These are phyloP conservation scores for Enterospora canceri DNA, from an alignment of 371 early-diverging fungal genomes.

Conservation along the genomic window DNA sequence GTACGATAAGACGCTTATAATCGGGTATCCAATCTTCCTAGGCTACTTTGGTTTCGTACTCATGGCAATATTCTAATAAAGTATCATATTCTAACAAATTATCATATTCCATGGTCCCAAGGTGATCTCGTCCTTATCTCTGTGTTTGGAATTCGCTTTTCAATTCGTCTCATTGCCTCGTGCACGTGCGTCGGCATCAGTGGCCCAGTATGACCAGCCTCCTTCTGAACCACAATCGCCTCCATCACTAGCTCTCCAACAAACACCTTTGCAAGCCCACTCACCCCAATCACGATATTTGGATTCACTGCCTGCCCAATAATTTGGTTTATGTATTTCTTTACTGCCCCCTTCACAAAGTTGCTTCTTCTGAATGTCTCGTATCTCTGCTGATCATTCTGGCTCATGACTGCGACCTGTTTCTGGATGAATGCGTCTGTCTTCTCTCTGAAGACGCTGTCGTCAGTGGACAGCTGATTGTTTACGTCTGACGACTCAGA, in stretches of 20 bases:
- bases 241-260: slow-evolving; percentile 79
- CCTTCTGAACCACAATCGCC: slow-evolving; percentile 59
- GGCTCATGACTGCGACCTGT: slow-evolving; percentile 62
- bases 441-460: slow-evolving; percentile 14
- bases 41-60: slow-evolving; percentile 50
- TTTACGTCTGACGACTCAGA: slow-evolving; percentile 23
- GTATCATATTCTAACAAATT: neutral
- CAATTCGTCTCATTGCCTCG: slow-evolving; percentile 72
- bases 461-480: slow-evolving; percentile 25
- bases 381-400: slow-evolving; percentile 69
- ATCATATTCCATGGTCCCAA: slow-evolving; percentile 15
- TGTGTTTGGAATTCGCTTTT: slow-evolving; percentile 57
- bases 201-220: slow-evolving; percentile 55
- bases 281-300: slow-evolving; percentile 73
- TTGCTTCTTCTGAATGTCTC: slow-evolving; percentile 73
- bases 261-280: slow-evolving; percentile 81
- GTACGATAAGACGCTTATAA: slow-evolving; percentile 32
- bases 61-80: slow-evolving; percentile 41
- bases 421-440: slow-evolving; percentile 4
- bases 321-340: slow-evolving; percentile 60
- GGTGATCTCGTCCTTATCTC: slow-evolving; percentile 35
- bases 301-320: slow-evolving; percentile 69
- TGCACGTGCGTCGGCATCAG: slow-evolving; percentile 68
- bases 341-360: slow-evolving; percentile 68
- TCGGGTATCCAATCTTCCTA: slow-evolving; percentile 54